A percentile compares a stretch with the other conserved stretches of the same genome.
These are phyloP conservation scores for Pichia insulana DNA, from an alignment of 805 yeast species.

Conservation along the genomic window DNA sequence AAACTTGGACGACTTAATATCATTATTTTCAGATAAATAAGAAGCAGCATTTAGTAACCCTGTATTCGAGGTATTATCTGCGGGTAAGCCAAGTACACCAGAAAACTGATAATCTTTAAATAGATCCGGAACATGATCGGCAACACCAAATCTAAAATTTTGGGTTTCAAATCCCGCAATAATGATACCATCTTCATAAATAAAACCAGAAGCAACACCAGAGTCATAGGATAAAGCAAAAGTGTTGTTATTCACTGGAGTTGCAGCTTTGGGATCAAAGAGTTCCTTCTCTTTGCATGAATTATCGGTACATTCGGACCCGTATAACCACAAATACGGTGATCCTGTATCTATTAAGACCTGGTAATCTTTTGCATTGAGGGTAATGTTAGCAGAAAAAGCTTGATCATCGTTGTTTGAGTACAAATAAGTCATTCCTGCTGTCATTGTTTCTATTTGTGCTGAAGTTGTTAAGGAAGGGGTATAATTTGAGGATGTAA, in stretches of 20 bases:
- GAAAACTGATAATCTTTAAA: constrained; percentile 45
- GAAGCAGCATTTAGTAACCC: constrained; percentile 33
- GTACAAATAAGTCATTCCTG: constrained; percentile 24
- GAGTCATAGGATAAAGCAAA: constrained; percentile 47
- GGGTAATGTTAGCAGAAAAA: constrained; percentile 32
- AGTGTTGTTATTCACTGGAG: constrained; percentile 15
- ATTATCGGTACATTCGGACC: constrained; percentile 36
- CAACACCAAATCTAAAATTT: constrained; percentile 45
- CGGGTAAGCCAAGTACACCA: constrained; percentile 55
- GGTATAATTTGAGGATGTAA: background rate
- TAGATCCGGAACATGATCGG: constrained; percentile 42
- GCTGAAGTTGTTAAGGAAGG: background rate
- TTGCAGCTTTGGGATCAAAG: constrained; percentile 20
- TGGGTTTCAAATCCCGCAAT: constrained; percentile 31
- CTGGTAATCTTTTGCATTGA: constrained; percentile 36
- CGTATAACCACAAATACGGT: constrained; percentile 56
- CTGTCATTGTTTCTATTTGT: constrained; percentile 11
- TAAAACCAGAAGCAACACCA: constrained; percentile 42
- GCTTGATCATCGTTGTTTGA: constrained; percentile 24
- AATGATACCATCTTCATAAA: constrained; percentile 30
- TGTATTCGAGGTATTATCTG: constrained; percentile 29
- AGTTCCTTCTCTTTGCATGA: constrained; percentile 33
- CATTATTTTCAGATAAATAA: constrained; percentile 27
- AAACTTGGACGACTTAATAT: constrained; percentile 33
- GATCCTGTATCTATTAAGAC: constrained; percentile 60